Percentiles rank a stretch among this genome's conserved stretches.
Conservation (phyloP, 441 rosid genomes). For the Corymbia calophylla region DNA sequence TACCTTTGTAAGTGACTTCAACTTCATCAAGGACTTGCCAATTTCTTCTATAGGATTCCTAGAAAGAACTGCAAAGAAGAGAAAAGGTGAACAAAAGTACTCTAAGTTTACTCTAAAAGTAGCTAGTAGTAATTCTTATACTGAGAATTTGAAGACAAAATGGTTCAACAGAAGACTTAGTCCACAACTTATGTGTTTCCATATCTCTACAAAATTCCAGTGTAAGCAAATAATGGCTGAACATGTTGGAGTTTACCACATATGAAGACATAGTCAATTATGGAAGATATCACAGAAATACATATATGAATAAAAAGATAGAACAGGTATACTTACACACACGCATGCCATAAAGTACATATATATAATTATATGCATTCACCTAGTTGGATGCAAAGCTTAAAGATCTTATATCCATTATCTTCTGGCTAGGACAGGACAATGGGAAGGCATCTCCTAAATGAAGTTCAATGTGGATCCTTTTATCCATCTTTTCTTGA, state of each 20-base stretch:
- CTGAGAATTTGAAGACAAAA: not conserved
- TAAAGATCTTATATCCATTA: not conserved
- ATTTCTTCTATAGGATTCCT: slow-evolving; percentile 73
- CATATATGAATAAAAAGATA: not conserved
- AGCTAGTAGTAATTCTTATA: not conserved
- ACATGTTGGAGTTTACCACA: not conserved
- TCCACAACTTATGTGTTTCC: not conserved
- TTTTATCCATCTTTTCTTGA: not conserved
- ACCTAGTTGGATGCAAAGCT: not conserved
- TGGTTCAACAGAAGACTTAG: not conserved
- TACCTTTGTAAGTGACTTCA: slow-evolving; percentile 72
- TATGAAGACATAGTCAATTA: not conserved
- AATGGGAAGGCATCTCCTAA: not conserved
- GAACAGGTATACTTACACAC: not conserved
- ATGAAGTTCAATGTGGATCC: not conserved
- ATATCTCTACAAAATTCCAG: not conserved
- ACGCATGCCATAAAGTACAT: not conserved
- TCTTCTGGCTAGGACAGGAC: not conserved
- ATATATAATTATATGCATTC: not conserved
- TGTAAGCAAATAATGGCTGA: not conserved
- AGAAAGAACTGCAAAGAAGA: slow-evolving; percentile 55
- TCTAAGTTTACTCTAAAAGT: not conserved
- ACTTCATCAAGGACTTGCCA: slow-evolving; percentile 52
- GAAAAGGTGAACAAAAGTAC: not conserved
- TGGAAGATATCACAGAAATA: not conserved